Conservation (phyloP, 208 protist species). For the Novymonas esmeraldas region DNA sequence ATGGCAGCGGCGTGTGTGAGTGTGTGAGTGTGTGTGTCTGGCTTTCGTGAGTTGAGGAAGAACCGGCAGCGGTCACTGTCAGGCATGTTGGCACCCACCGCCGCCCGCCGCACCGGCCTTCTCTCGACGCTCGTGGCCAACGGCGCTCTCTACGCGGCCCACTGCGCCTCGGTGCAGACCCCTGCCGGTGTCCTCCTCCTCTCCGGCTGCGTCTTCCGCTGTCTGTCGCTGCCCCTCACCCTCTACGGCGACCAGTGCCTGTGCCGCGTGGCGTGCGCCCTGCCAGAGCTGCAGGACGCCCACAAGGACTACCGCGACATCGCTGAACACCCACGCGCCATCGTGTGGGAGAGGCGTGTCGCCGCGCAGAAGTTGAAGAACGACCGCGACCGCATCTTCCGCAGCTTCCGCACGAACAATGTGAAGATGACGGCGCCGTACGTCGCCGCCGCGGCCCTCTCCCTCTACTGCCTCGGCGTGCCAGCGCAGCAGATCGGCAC, state of each 20-base stretch:
- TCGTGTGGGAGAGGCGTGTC: conserved; percentile 84
- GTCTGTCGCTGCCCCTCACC: conserved; percentile 48
- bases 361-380: conserved; percentile 83
- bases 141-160: conserved; percentile 45
- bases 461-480: conserved; percentile 62
- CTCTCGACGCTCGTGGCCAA: conserved; percentile 66
- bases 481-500: conserved; percentile 60
- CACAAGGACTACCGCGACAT: conserved; percentile 62
- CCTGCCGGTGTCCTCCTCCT: conserved; percentile 58
- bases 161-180: conserved; percentile 37
- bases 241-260: conserved; percentile 87
- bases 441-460: conserved; percentile 20
- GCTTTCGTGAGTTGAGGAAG: too few species aligned
- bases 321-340: conserved; percentile 73
- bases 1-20: too few species aligned
- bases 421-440: conserved; percentile 68
- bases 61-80: too few species aligned
- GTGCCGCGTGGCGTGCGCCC: conserved; percentile 51
- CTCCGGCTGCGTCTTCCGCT: conserved; percentile 58
- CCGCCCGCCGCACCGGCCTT: conserved; percentile 45
- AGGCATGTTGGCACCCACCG: conserved; percentile 41
- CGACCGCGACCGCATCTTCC: conserved; percentile 83
- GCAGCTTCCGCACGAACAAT: conserved; percentile 75
- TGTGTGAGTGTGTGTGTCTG: too few species aligned
- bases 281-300: conserved; percentile 78